These are phyloP conservation scores for Aspergillus texensis DNA, from an alignment of 2,329 filamentous ascomycete genomes.

Conservation along the genomic window DNA sequence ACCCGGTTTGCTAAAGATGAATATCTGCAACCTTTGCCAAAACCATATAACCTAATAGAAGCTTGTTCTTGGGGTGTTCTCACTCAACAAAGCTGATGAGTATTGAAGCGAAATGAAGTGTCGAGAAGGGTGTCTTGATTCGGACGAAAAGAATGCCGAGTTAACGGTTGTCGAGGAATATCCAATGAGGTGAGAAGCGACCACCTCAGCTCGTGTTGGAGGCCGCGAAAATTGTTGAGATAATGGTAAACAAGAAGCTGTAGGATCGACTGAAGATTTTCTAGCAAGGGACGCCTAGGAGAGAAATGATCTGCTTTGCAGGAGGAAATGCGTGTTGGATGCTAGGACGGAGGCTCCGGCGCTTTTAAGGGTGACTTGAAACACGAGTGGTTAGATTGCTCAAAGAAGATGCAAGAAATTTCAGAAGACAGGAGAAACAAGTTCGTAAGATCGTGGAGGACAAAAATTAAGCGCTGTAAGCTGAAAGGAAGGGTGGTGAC, in stretches of 20 bases:
- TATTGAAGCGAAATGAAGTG: not conserved
- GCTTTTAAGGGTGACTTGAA: not conserved
- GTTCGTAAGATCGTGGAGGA: not conserved
- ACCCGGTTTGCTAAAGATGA: constrained; percentile 28
- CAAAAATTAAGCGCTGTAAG: not conserved
- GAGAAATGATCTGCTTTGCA: constrained; percentile 1
- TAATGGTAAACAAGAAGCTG: not conserved
- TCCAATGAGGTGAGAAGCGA: not conserved
- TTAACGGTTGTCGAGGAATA: not conserved
- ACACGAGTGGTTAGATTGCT: not conserved
- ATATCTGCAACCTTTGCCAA: constrained; percentile 14
- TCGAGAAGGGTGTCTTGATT: not conserved
- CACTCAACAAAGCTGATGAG: not conserved
- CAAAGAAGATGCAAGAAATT: not conserved
- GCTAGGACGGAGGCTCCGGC: not conserved
- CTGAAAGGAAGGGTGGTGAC: not conserved
- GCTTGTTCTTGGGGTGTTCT: not conserved
- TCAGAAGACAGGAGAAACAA: not conserved
- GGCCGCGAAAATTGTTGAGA: not conserved
- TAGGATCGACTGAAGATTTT: not conserved
- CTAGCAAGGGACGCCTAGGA: not conserved
- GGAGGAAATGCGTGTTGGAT: not conserved
- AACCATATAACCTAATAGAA: constrained; percentile 16
- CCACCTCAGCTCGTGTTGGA: not conserved
- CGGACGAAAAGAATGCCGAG: not conserved